Conservation (phyloP, 2,329 filamentous ascomycete genomes). For the Cercospora berteroae region DNA sequence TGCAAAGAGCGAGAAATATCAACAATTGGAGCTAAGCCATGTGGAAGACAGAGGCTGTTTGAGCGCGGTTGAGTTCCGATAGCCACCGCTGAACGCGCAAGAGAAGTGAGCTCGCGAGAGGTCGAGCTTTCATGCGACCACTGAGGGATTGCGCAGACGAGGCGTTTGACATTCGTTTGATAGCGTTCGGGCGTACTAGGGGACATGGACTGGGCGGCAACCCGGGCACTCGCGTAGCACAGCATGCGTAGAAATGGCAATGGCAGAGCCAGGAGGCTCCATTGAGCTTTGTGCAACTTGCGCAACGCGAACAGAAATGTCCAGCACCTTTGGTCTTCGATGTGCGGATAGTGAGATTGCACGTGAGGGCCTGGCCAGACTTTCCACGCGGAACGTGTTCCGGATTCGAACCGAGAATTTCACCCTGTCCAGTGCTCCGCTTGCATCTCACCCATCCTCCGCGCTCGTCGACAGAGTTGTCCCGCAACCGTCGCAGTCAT, state of each 20-base stretch:
- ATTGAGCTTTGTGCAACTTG: neutral
- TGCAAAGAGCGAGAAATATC: slow-evolving; percentile 97
- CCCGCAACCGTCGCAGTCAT: neutral
- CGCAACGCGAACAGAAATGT: neutral
- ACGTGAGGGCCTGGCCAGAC: neutral
- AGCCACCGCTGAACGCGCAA: slow-evolving; percentile 36
- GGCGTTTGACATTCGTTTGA: slow-evolving; percentile 19
- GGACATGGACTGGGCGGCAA: neutral
- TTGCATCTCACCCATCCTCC: neutral
- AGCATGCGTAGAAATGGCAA: slow-evolving; percentile 9
- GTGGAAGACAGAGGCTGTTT: slow-evolving; percentile 81
- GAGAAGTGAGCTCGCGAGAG: neutral
- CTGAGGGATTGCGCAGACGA: neutral
- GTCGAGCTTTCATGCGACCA: neutral
- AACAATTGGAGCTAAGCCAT: slow-evolving; percentile 88
- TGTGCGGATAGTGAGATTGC: neutral
- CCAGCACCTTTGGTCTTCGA: neutral
- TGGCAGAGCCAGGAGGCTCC: neutral
- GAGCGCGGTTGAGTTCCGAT: slow-evolving; percentile 84
- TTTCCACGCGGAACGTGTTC: neutral
- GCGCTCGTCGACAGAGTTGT: neutral
- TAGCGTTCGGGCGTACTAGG: slow-evolving; percentile 26
- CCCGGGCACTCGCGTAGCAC: slow-evolving; percentile 3
- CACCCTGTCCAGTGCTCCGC: neutral
- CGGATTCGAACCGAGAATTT: neutral